A percentile compares a stretch with the other conserved stretches of the same genome.
Conservation (phyloP, 148 eudicot species). For the Rhododendron henanense region DNA sequence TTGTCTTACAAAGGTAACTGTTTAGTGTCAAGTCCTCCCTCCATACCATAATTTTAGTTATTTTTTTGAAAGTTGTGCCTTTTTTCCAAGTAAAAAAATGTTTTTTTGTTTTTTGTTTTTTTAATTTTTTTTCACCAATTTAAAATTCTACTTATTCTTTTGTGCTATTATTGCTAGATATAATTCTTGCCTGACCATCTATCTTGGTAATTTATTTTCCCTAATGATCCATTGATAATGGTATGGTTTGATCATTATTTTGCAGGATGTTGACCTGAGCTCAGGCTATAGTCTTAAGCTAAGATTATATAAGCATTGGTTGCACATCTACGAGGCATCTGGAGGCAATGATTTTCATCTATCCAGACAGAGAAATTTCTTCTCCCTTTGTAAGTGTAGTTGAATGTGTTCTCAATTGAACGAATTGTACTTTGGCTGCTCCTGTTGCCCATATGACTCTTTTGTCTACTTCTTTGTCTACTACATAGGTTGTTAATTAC, state of each 20-base stretch:
- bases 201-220: not conserved
- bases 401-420: not conserved
- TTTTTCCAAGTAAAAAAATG: not conserved
- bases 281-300: conserved; percentile 52
- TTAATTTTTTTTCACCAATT: not conserved
- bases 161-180: not conserved
- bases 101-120: not conserved
- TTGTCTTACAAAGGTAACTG: conserved; percentile 42
- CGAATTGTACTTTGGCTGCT: not conserved
- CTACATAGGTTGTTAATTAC: not conserved
- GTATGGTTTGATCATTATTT: not conserved
- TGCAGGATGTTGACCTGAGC: conserved; percentile 48
- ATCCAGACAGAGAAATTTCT: conserved; percentile 66
- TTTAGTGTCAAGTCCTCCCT: not conserved
- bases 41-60: not conserved
- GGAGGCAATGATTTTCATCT: conserved; percentile 65
- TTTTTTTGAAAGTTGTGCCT: not conserved
- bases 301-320: conserved; percentile 71
- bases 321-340: conserved; percentile 49
- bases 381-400: conserved; percentile 78
- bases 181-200: not conserved
- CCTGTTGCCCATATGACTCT: not conserved
- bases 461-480: not conserved
- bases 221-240: not conserved
- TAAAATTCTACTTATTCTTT: not conserved